Evolutionary conservation across 768 basidiomycete genomes (phyloP).

Genomic region (Rhodotorula diobovata): DNA sequence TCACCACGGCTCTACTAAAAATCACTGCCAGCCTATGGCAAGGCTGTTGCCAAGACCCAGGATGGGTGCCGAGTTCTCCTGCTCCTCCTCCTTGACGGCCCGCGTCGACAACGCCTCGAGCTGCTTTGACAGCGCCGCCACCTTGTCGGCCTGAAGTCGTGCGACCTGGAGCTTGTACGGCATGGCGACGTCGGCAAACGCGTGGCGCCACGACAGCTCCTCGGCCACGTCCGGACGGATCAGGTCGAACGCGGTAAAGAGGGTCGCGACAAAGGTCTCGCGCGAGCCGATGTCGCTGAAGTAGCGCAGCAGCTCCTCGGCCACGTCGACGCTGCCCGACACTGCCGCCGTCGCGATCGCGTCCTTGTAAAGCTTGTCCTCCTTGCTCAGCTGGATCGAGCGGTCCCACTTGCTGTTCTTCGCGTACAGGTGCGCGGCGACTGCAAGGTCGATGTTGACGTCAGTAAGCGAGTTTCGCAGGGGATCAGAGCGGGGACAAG

Average conservation of each 20-base stretch:
- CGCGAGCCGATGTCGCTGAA: constrained; percentile 98
- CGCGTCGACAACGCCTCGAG: constrained; percentile 81
- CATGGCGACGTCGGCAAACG: constrained; percentile 94
- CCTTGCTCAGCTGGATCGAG: constrained; percentile 88
- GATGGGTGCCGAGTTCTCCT: constrained; percentile 75
- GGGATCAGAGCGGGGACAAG: not conserved
- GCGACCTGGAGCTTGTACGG: constrained; percentile 54
- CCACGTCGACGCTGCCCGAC: constrained; percentile 79
- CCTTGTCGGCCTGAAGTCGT: constrained; percentile 49
- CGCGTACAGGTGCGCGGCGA: constrained; percentile 96
- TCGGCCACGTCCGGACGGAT: constrained; percentile 85
- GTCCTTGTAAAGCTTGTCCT: constrained; percentile 95
- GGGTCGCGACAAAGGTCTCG: constrained; percentile 83
- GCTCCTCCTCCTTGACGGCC: constrained; percentile 80
- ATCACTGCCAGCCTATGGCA: not conserved
- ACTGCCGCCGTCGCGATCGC: constrained; percentile 85
- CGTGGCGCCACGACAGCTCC: constrained; percentile 94
- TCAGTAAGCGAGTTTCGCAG: not conserved
- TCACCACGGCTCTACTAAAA: too few relatives aligned
- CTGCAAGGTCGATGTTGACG: not conserved
- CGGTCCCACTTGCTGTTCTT: constrained; percentile 90
- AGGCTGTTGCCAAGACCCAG: constrained; percentile 4
- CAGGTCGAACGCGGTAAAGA: constrained; percentile 94
- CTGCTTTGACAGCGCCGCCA: constrained; percentile 78
- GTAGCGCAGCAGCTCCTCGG: constrained; percentile 90